Percentiles rank a stretch among this genome's conserved stretches.
Conservation (phyloP, 345 rosid species). For the Sonneratia caseolaris region DNA sequence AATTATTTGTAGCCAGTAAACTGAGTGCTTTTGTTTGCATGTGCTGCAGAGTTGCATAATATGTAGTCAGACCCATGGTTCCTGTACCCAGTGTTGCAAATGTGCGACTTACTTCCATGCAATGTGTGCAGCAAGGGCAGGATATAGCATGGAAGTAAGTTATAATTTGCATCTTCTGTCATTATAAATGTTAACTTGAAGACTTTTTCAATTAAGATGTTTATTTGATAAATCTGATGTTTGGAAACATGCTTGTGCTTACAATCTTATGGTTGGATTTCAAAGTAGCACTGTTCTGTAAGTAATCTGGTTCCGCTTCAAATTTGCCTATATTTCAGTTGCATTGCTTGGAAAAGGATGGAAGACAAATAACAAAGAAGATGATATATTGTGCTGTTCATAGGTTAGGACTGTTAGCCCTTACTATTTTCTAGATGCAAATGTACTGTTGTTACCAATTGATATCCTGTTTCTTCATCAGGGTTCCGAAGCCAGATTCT, state of each 20-base stretch:
- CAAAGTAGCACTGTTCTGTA: constrained; percentile 2
- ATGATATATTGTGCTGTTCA: constrained; percentile 69
- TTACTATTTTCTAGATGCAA: background rate
- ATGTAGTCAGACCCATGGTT: constrained; percentile 20
- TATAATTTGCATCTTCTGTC: background rate
- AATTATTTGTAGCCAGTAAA: background rate
- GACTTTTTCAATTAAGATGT: background rate
- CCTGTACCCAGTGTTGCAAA: constrained; percentile 84
- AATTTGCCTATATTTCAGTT: constrained; percentile 29
- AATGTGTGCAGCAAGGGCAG: constrained; percentile 82
- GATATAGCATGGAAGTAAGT: constrained; percentile 87
- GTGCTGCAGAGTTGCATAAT: constrained; percentile 16
- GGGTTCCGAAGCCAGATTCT: constrained; percentile 59
- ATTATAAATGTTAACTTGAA: background rate
- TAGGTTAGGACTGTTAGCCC: constrained; percentile 31
- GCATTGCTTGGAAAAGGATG: constrained; percentile 66
- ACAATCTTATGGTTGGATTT: background rate
- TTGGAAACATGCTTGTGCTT: background rate
- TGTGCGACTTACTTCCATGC: constrained; percentile 82
- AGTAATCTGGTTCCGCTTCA: background rate
- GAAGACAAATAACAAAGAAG: constrained; percentile 64
- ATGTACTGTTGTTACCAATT: background rate
- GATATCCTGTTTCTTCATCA: constrained; percentile 8
- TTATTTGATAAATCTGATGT: background rate
- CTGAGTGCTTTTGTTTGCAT: constrained; percentile 16